Percentiles rank a stretch among this genome's conserved stretches.
These are phyloP conservation scores for Chlorokybus atmophyticus DNA, from an alignment of 139 green algal species.

Conservation along the genomic window DNA sequence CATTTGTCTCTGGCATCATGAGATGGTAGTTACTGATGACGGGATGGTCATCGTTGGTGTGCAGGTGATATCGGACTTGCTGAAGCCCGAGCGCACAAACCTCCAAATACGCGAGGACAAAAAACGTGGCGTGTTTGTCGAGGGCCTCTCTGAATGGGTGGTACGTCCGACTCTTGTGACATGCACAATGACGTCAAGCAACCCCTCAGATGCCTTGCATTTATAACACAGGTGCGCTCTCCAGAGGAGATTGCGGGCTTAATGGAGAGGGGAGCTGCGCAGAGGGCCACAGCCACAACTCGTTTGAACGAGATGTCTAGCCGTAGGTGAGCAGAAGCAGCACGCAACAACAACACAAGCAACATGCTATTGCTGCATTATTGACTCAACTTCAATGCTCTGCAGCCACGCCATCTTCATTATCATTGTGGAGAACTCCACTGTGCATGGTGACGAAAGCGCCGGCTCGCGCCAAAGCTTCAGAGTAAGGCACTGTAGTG, in stretches of 20 bases:
- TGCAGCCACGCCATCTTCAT: constrained; percentile 61
- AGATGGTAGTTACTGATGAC: no score
- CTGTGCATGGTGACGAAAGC: not conserved
- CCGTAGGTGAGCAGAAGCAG: no score
- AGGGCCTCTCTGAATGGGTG: constrained; percentile 81
- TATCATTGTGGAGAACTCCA: constrained; percentile 84
- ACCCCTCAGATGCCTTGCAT: no score
- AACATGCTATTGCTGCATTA: no score
- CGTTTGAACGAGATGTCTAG: constrained; percentile 89
- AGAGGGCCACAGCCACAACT: constrained; percentile 70
- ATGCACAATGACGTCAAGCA: no score
- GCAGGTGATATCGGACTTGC: constrained; percentile 73
- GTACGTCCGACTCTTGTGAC: no score
- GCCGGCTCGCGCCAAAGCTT: no score
- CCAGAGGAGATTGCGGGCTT: constrained; percentile 64
- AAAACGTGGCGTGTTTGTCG: constrained; percentile 45
- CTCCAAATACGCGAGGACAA: constrained; percentile 70
- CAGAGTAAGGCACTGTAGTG: not conserved
- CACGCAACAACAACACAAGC: no score
- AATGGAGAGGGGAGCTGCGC: constrained; percentile 61
- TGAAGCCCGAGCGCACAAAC: constrained; percentile 76
- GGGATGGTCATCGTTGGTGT: not conserved
- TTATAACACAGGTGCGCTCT: constrained; percentile 5
- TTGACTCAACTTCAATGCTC: no score
- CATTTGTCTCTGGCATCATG: not conserved